Conservation (phyloP, 805 yeast genomes). For the Wickerhamiella azyma region DNA sequence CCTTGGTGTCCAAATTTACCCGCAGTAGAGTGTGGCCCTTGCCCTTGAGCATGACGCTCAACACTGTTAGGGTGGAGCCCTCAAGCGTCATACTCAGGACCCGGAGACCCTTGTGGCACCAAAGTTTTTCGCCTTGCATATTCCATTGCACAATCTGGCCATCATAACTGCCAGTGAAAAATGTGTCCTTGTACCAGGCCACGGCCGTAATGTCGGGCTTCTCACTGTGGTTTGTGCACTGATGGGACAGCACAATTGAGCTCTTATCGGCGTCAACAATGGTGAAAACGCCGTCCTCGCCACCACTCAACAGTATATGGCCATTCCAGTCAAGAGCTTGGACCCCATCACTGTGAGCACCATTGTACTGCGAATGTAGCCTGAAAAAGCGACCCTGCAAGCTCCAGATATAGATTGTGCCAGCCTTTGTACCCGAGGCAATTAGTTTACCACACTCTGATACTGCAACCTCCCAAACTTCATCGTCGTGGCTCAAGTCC, state of each 20-base stretch:
- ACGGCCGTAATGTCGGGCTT: conserved; percentile 34
- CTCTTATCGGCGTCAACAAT: conserved; percentile 27
- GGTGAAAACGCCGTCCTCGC: conserved; percentile 55
- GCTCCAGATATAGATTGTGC: conserved; percentile 11
- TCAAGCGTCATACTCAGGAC: conserved; percentile 58
- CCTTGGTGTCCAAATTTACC: conserved; percentile 1
- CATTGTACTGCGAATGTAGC: conserved; percentile 11
- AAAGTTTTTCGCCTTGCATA: conserved; percentile 20
- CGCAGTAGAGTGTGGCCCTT: background rate
- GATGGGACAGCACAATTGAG: background rate
- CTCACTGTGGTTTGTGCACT: conserved; percentile 12
- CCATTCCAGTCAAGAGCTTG: conserved; percentile 65
- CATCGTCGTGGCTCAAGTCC: conserved; percentile 29
- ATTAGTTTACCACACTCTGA: conserved; percentile 63
- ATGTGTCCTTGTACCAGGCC: conserved; percentile 54
- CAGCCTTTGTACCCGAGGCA: conserved; percentile 37
- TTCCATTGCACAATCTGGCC: conserved; percentile 42
- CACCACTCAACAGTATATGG: conserved; percentile 56
- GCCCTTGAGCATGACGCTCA: background rate
- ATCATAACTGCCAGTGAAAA: conserved; percentile 69
- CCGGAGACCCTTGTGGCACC: conserved; percentile 27
- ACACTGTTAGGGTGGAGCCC: conserved; percentile 31
- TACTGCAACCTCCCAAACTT: conserved; percentile 74
- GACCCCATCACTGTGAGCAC: conserved; percentile 24
- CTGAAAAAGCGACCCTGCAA: background rate